Evolutionary conservation across 176 grass and related monocot species (phyloP).

Genomic region (Hordeum marinum): DNA sequence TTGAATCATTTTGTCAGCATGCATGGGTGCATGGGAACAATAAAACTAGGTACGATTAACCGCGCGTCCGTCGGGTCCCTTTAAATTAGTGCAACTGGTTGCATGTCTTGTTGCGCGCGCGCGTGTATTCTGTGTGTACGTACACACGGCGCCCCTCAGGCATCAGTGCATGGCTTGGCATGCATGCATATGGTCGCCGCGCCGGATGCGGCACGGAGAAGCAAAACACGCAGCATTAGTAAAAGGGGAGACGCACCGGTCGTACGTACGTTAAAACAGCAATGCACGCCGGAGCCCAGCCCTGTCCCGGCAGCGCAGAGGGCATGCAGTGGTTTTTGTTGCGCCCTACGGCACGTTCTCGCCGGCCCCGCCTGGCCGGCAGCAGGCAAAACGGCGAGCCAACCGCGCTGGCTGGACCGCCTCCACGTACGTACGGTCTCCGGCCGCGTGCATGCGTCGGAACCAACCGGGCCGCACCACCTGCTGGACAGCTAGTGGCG

Average conservation of each 20-base stretch:
- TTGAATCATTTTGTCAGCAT: constrained; percentile 27
- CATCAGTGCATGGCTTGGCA: background rate
- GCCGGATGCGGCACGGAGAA: constrained; percentile 46
- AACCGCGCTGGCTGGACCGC: background rate
- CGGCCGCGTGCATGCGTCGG: background rate
- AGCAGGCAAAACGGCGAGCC: background rate
- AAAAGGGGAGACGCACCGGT: background rate
- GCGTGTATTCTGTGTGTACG: background rate
- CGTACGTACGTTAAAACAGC: constrained; percentile 14
- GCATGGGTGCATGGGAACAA: background rate
- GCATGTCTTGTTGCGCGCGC: background rate
- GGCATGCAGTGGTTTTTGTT: constrained; percentile 16
- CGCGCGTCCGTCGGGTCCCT: background rate
- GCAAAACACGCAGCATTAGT: background rate
- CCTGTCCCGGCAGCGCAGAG: background rate
- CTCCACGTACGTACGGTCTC: background rate
- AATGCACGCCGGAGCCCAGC: background rate
- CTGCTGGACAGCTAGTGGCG: background rate
- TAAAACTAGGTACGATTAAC: constrained; percentile 13
- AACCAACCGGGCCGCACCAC: background rate
- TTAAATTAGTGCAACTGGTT: background rate
- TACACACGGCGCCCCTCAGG: background rate
- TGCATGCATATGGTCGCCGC: background rate
- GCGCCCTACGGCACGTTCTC: background rate
- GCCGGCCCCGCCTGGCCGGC: background rate